Conservation (phyloP, 805 yeast genomes). For the Lipomyces chichibuensis region DNA sequence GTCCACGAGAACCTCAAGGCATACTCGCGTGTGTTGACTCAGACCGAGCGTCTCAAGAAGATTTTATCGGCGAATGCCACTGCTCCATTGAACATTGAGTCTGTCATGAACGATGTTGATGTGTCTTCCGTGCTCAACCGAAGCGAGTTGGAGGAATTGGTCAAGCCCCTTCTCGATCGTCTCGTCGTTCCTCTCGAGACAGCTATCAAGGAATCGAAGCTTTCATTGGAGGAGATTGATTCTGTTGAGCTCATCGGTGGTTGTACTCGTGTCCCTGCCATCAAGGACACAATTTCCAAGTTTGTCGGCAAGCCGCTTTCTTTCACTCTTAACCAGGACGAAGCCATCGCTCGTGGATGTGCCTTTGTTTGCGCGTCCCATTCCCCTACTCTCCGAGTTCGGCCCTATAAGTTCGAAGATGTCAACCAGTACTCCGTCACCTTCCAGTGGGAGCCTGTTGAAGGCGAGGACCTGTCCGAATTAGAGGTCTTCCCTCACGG, state of each 20-base stretch:
- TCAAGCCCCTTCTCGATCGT: slow-evolving; percentile 77
- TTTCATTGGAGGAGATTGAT: slow-evolving; percentile 74
- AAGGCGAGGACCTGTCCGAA: slow-evolving; percentile 83
- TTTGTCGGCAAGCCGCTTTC: slow-evolving; percentile 84
- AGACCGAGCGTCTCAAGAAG: slow-evolving; percentile 93
- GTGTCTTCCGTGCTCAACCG: slow-evolving; percentile 86
- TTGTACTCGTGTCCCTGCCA: slow-evolving; percentile 93
- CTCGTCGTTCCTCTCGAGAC: slow-evolving; percentile 74
- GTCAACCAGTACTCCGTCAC: slow-evolving; percentile 89
- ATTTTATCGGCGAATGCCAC: slow-evolving; percentile 92
- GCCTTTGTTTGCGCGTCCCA: slow-evolving; percentile 98
- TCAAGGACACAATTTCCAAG: slow-evolving; percentile 78
- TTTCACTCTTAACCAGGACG: slow-evolving; percentile 97
- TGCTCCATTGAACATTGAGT: slow-evolving; percentile 94
- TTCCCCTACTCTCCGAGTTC: slow-evolving; percentile 97
- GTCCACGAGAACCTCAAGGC: slow-evolving; percentile 92
- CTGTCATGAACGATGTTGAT: slow-evolving; percentile 96
- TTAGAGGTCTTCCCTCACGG: slow-evolving; percentile 97
- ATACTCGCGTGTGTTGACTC: slow-evolving; percentile 85
- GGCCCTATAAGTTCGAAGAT: slow-evolving; percentile 98
- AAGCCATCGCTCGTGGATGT: slow-evolving; percentile 98
- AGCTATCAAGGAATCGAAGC: slow-evolving; percentile 80
- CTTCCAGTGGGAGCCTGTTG: slow-evolving; percentile 92
- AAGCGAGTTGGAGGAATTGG: slow-evolving; percentile 89
- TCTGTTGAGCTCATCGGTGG: slow-evolving; percentile 97